Evolutionary conservation across 2,329 filamentous ascomycete species (phyloP), one percentile per base, ranked within the genome.

Genomic region (Nothophaeocryptopus gaeumannii): DNA sequence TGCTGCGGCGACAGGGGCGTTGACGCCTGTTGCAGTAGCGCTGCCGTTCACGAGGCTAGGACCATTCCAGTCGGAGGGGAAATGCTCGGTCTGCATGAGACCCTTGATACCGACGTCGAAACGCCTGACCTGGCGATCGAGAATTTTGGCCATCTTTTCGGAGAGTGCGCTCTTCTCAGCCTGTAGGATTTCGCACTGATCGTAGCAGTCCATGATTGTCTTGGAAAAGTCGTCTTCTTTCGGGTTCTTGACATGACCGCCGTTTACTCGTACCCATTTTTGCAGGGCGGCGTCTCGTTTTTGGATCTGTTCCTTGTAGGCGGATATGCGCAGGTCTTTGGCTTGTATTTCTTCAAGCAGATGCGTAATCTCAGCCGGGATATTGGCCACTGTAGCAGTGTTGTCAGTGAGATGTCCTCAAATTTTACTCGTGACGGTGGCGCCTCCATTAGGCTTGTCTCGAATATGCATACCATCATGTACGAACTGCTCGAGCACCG

Each of bases 291-390:
- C 78, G 64, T 95, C 88, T 58, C 85, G 83, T 51, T 86, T 83
- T 35, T 83, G 80, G 63, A 91, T 88, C 56, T 80, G 78, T 54
- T 81, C 78, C 51, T 84, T 75, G 65, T 85, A 84, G 40, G 88
- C 83, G 63, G 81, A 76, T 59, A 88, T 86, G 57, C 83, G 78
- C 42, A 81, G 78, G 67, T 95, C 88, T 69, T 91, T 92, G 66
- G 88, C 85, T 64, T 83, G 78, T 56, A 92, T 88, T 71, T 93
- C 88, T 65, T 91, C 88, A 63, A 91, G 85, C 55, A 92, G 78
- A 72, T 91, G 90, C 14, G 85, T 84, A 52, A 93, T 84, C 71
- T 93, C 88, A 56, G 88, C 86, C 54, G 88, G 88, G 26, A 92
- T 77, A 63, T 93, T 93, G 62, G 86, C 83, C 14, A 86, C 85